A percentile compares a stretch with the other conserved stretches of the same genome.
Evolutionary conservation across 2,329 filamentous ascomycete species (phyloP).

Genomic region (Alternaria sp.): DNA sequence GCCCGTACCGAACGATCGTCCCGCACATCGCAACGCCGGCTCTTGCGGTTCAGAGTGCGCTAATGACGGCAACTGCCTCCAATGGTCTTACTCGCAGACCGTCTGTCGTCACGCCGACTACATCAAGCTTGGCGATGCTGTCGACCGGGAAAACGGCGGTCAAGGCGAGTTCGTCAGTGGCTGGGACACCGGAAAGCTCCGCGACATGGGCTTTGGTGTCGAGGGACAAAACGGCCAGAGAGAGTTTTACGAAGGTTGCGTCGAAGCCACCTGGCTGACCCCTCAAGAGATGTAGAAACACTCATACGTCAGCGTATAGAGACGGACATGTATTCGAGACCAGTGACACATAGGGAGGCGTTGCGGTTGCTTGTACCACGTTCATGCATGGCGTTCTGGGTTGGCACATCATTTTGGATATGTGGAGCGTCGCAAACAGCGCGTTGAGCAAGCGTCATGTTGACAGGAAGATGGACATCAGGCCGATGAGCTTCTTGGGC

Average conservation of each 20-base stretch:
- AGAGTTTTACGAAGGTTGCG: conserved; percentile 43
- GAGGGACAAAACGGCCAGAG: conserved; percentile 41
- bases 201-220: conserved; percentile 43
- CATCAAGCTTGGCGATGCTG: conserved; percentile 43
- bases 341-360: conserved; percentile 27
- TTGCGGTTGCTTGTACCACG: conserved; percentile 27
- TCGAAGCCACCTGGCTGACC: conserved; percentile 49
- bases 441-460: not conserved
- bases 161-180: conserved; percentile 49
- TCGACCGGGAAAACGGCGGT: conserved; percentile 40
- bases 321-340: conserved; percentile 8
- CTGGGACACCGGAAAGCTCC: conserved; percentile 48
- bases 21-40: conserved; percentile 41
- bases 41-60: conserved; percentile 46
- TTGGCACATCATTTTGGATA: conserved; percentile 20
- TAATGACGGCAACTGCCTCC: conserved; percentile 42
- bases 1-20: conserved; percentile 43
- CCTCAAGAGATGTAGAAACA: conserved; percentile 32
- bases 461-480: conserved; percentile 1
- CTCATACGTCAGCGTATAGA: conserved; percentile 3
- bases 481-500: not conserved
- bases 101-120: conserved; percentile 48
- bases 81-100: conserved; percentile 47
- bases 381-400: conserved; percentile 37
- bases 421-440: conserved; percentile 5